These are phyloP conservation scores for Hyphopichia buzzinii DNA, from an alignment of 1,139 yeast genomes.

Conservation along the genomic window DNA sequence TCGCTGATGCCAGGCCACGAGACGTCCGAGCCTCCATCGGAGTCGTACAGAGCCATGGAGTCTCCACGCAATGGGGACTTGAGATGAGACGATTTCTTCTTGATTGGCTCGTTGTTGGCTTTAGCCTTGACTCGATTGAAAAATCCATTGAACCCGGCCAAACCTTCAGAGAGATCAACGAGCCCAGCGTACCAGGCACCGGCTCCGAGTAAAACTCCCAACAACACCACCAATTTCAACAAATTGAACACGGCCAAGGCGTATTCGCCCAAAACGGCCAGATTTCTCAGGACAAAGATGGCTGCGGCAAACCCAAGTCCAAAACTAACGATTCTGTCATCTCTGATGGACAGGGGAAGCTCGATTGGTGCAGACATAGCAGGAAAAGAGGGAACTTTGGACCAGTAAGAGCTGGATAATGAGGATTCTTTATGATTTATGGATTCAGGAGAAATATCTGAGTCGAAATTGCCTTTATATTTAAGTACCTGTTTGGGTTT, in stretches of 20 bases:
- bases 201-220: slow-evolving; percentile 25
- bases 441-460: no score
- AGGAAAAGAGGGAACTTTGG: not conserved
- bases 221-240: slow-evolving; percentile 22
- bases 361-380: not conserved
- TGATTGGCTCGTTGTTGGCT: slow-evolving; percentile 6
- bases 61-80: not conserved
- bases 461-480: no score
- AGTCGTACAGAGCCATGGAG: not conserved
- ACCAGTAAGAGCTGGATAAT: no score
- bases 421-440: no score
- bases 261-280: slow-evolving; percentile 21
- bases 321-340: slow-evolving; percentile 25
- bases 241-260: slow-evolving; percentile 18
- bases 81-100: not conserved
- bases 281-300: slow-evolving; percentile 16
- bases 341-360: slow-evolving; percentile 1
- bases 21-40: slow-evolving; percentile 1
- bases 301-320: slow-evolving; percentile 28
- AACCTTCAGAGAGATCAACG: slow-evolving; percentile 21
- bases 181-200: slow-evolving; percentile 33
- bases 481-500: no score
- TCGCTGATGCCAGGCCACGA: slow-evolving; percentile 4
- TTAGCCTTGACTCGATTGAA: slow-evolving; percentile 8
- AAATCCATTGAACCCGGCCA: slow-evolving; percentile 9